Evolutionary conservation across 2,329 filamentous ascomycete genomes (phyloP).

Genomic region (Gaeumannomyces sp.): DNA sequence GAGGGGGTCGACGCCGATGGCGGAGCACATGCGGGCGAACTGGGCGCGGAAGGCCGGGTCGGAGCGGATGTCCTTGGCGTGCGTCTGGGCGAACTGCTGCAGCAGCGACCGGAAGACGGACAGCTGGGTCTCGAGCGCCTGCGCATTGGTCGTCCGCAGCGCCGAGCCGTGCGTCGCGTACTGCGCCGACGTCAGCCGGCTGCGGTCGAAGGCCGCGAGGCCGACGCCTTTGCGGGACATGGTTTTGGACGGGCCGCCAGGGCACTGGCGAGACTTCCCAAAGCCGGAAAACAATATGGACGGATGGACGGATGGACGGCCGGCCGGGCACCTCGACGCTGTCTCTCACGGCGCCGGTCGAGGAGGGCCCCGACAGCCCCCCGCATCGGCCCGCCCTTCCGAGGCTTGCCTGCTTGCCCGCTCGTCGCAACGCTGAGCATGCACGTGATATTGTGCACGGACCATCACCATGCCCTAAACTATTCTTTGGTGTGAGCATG

Average conservation of each 20-base stretch:
- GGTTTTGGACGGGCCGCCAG: no score
- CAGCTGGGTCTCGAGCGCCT: slow-evolving; percentile 85
- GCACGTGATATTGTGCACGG: neutral
- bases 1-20: slow-evolving; percentile 92
- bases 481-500: neutral
- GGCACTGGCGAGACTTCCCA: neutral
- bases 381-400: no score
- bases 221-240: slow-evolving; percentile 81
- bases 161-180: slow-evolving; percentile 85
- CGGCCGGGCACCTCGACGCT: neutral
- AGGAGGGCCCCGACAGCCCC: neutral
- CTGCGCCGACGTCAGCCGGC: slow-evolving; percentile 76
- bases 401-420: no score
- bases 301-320: neutral
- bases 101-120: slow-evolving; percentile 93
- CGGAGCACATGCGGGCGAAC: slow-evolving; percentile 96
- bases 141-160: slow-evolving; percentile 77
- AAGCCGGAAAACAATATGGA: neutral
- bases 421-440: no score
- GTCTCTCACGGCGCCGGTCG: no score
- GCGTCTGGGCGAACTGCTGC: slow-evolving; percentile 90
- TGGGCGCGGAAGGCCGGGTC: slow-evolving; percentile 93
- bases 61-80: slow-evolving; percentile 91
- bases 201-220: slow-evolving; percentile 83
- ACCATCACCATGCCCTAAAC: neutral